These are phyloP conservation scores for Crithidia sp. DNA, from an alignment of 208 protist species.

Conservation along the genomic window DNA sequence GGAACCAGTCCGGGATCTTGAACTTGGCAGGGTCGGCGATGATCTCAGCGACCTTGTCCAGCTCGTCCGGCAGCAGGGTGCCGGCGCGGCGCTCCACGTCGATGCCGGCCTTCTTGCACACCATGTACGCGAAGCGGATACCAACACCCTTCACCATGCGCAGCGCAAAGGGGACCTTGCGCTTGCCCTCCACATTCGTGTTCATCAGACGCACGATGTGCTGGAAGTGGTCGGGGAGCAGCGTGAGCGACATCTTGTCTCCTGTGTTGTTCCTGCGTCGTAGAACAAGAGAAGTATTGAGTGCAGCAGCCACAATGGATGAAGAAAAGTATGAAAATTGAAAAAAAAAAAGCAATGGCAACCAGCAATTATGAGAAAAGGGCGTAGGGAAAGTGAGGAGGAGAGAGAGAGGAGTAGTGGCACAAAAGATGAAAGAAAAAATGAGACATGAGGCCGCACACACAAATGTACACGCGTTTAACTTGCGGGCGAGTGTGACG, in stretches of 20 bases:
- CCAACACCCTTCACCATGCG: slow-evolving; percentile 99
- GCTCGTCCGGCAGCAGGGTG: slow-evolving; percentile 93
- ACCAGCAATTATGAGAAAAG: neutral
- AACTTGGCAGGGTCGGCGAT: slow-evolving; percentile 98
- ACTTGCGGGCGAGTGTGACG: no score
- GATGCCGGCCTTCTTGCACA: slow-evolving; percentile 99
- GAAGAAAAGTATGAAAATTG: neutral
- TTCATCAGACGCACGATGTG: slow-evolving; percentile 99
- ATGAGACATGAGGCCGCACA: neutral
- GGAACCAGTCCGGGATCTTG: slow-evolving; percentile 99
- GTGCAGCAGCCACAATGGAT: neutral
- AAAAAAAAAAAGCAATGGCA: slow-evolving; percentile 2
- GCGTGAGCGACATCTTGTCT: slow-evolving; percentile 42
- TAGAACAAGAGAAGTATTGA: neutral
- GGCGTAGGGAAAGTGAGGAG: neutral
- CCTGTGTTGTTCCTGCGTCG: neutral
- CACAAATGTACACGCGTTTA: no score
- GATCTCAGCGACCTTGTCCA: slow-evolving; percentile 98
- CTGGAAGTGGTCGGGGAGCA: slow-evolving; percentile 96
- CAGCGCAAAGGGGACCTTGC: slow-evolving; percentile 98
- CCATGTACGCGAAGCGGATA: slow-evolving; percentile 98
- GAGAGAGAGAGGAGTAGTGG: neutral
- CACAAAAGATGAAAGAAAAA: neutral
- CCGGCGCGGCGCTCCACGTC: slow-evolving; percentile 96
- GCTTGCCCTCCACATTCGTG: slow-evolving; percentile 99